These are phyloP conservation scores for Naematelia aurantialba DNA, from an alignment of 768 basidiomycete species.

Conservation along the genomic window DNA sequence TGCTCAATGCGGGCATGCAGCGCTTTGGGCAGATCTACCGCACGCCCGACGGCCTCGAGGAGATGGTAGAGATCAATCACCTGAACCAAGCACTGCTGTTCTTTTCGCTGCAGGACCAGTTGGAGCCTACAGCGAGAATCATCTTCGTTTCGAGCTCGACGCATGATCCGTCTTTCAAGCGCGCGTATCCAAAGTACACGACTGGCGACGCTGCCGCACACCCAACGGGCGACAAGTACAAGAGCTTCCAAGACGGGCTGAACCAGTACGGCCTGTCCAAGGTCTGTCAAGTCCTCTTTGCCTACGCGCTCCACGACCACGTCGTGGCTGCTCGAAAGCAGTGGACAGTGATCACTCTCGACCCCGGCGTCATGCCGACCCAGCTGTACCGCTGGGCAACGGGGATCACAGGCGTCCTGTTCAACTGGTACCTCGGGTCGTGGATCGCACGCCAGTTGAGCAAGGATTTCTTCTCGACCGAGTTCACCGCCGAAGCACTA, in stretches of 20 bases:
- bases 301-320: conserved; percentile 12
- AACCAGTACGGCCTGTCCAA: conserved; percentile 11
- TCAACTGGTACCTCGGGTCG: background rate
- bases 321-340: background rate
- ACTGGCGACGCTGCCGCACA: conserved; percentile 9
- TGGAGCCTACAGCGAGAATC: conserved; percentile 6
- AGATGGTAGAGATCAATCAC: conserved; percentile 11
- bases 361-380: conserved; percentile 16
- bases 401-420: background rate
- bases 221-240: background rate
- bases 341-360: conserved; percentile 11
- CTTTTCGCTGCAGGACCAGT: conserved; percentile 10
- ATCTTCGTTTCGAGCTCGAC: conserved; percentile 1
- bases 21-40: background rate
- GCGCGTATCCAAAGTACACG: conserved; percentile 1
- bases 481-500: background rate
- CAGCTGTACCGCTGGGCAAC: conserved; percentile 6
- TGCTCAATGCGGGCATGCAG: conserved; percentile 14
- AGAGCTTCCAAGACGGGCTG: background rate
- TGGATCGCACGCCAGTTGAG: background rate
- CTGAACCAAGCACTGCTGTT: conserved; percentile 15
- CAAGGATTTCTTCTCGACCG: background rate
- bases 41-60: conserved; percentile 11
- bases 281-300: conserved; percentile 11
- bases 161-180: conserved; percentile 10